Evolutionary conservation across 2,329 filamentous ascomycete genomes (phyloP), one percentile per base, ranked within the genome.

Genomic region (Colletotrichum magnum): DNA sequence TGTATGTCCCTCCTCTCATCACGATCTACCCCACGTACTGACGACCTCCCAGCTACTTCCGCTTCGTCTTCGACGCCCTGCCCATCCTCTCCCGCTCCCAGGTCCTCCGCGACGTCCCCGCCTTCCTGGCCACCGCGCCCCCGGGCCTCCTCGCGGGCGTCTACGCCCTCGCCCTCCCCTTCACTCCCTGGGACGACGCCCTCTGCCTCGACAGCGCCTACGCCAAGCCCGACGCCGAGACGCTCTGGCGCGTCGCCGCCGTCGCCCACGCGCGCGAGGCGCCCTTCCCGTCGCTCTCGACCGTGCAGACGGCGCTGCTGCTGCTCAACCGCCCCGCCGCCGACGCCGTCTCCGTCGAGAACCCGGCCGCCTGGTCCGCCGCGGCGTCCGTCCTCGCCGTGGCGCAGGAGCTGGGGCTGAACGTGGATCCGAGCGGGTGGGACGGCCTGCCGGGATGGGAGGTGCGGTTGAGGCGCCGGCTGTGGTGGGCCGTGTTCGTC

Each of bases 141-240:
- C 64, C 68, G 6, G 72, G 72, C 3, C 48, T 73, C 1, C 52
- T 73, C 1, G 72, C 72, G 2, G 71, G 65, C 7, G 70, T 73
- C 48, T 73, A 70, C 58, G 71, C 71, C n/a, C 63, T 73, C 7
- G 64, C 72, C 5, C n/a, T 72, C 26, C 71, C 71, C 5, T 73
- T 73, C 18, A 66, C 67, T 0, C 58, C 68, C n/a, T 73, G 71
- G 71, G 72, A 73, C 56, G 72, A 73, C 18, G 41, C 64, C 9
- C 66, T 73, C 9, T 73, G 72, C 47, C 67, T 74, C 5, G 56
- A 64, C 16, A 72, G 67, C 21, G 73, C 73, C 2, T 74, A 74
- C 56, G 65, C 73, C 3, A 71, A 71, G 57, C 73, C 72, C 15
- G 68, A 63, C 24, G 15, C 59, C 1, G 70, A 65, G 13, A 56